A percentile compares a stretch with the other conserved stretches of the same genome.
phyloP scores from a whole-genome alignment of 805 yeast genomes.

The Pichia paraexigua region DNA sequence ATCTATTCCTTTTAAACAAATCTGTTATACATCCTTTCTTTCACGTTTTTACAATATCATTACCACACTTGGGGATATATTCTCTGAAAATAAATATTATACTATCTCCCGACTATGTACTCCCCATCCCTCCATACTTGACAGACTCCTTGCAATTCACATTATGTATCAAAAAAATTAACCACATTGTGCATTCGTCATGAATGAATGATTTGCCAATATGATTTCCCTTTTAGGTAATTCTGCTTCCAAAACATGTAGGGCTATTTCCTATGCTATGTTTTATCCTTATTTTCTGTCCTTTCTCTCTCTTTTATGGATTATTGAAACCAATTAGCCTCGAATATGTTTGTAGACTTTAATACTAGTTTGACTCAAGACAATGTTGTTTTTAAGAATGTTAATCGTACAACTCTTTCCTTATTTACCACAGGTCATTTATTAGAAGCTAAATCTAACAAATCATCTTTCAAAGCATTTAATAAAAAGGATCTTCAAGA shows the following conservation, averaged over 20 bases:
- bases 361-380: not conserved
- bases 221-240: not conserved
- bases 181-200: not conserved
- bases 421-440: not conserved
- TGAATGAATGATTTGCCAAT: not conserved
- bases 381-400: not conserved
- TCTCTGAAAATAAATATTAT: too few relatives aligned
- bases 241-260: too few relatives aligned
- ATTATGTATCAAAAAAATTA: too few relatives aligned
- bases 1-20: too few relatives aligned
- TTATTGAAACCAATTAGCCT: not conserved
- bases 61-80: too few relatives aligned
- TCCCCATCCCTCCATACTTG: too few relatives aligned
- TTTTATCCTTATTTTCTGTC: not conserved
- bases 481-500: not conserved
- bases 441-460: not conserved
- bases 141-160: not conserved
- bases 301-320: not conserved
- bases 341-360: not conserved
- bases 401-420: not conserved
- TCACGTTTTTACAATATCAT: too few relatives aligned
- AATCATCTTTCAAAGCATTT: not conserved
- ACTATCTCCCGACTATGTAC: too few relatives aligned
- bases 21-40: too few relatives aligned
- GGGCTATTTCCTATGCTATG: too few relatives aligned